phyloP scores from a whole-genome alignment of 768 basidiomycete genomes.

The Neoboletus subvelutipes region DNA sequence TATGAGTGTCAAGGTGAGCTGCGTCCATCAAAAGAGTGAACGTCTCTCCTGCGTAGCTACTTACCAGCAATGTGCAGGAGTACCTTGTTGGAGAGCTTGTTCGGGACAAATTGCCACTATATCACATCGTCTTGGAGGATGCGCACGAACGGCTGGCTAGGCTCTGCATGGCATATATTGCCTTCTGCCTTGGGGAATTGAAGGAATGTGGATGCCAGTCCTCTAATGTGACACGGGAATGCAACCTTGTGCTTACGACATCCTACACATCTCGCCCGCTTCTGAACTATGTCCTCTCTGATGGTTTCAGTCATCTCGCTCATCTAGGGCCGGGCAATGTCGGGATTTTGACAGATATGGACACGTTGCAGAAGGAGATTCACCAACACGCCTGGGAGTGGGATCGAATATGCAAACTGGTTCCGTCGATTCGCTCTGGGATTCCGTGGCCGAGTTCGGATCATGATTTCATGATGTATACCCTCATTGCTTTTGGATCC shows the following conservation, averaged over 20 bases:
- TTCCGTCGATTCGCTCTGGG: neutral
- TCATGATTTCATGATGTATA: slow-evolving; percentile 6
- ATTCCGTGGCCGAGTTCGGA: slow-evolving; percentile 2
- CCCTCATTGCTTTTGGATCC: slow-evolving; percentile 5
- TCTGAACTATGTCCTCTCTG: slow-evolving; percentile 9
- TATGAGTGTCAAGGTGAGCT: slow-evolving; percentile 20
- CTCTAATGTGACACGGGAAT: neutral
- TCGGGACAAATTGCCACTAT: neutral
- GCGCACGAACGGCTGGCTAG: slow-evolving; percentile 7
- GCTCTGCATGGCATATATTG: slow-evolving; percentile 12
- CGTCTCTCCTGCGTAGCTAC: neutral
- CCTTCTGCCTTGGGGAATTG: slow-evolving; percentile 4
- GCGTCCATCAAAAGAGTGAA: too few species aligned
- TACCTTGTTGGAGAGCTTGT: slow-evolving; percentile 14
- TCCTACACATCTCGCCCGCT: neutral
- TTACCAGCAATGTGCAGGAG: neutral
- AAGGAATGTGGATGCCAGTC: neutral
- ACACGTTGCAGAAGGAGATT: neutral
- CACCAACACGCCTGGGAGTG: neutral
- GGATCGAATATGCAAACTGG: slow-evolving; percentile 1
- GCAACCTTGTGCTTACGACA: neutral
- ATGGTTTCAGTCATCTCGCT: slow-evolving; percentile 10
- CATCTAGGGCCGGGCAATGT: neutral
- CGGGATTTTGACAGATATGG: slow-evolving; percentile 2
- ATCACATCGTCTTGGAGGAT: slow-evolving; percentile 11